Evolutionary conservation across 768 basidiomycete genomes (phyloP), one percentile per base, ranked within the genome.

Genomic region (Termitomyces sp.): DNA sequence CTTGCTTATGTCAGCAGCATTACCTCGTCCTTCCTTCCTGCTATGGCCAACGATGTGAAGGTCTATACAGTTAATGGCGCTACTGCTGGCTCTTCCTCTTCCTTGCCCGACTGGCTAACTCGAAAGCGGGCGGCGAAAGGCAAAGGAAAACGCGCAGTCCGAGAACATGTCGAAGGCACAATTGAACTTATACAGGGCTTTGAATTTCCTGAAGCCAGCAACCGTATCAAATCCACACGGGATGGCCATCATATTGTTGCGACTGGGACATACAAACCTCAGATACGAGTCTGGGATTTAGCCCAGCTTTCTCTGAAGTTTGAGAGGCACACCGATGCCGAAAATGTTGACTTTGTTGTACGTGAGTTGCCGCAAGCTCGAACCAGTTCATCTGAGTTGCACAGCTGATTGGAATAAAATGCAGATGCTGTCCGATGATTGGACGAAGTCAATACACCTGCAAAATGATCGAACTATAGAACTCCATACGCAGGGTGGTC

Each of bases 311-410:
- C 93, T 5, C 78, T 91, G 56, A 98, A 99, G 71, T 98, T 96
- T 68, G 96, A 98, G 76, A 80, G 97, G 37, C 96, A 98, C 66
- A 87, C 95, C 2, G 95, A 99, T 68, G 84, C 89, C 12, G 96
- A 98, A 77, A 99, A 98, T 70, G 89, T 99, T 62, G 97, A 99
- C 70, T 99, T 99, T 75, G 82, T 89, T 78, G 95, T 97, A 76
- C 82, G 95, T 90, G 71, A 79, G 78, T 83, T 71, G 62, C 60
- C 58, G 56, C 38, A 42, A 60, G 48, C 50, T 68, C 29, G 58
- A 61, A 57, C 50, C 52, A 47, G 41, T 25, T 19, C n/a, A 29
- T 23, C 31, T 52, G 50, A 55, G 34, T 43, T 19, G 37, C 56
- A 23, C 49, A 40, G 56, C 48, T 23, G 27, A 54, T 41, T 44